Base-by-base conservation (phyloP, 257 asterid species). In the Solanum lycopersicoides region DNA sequence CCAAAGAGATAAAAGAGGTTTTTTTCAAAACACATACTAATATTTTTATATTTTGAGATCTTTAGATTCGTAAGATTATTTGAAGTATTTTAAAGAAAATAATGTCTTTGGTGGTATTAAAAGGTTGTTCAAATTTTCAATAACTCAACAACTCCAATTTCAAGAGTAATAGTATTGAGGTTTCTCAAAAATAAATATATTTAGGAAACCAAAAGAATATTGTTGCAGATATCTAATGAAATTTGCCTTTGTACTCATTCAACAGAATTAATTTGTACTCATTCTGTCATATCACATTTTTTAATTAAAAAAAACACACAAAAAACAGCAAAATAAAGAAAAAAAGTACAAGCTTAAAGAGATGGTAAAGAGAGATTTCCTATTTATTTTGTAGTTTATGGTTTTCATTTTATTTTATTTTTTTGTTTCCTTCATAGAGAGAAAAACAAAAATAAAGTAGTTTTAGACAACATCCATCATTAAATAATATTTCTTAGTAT, bases 131-230 rank as follows among this genome's bases (percentile, higher is more conserved):
- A 4, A 66, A 66, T 66, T 28, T 66, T 12, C 35, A 25, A 3
- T 12, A 13, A 68, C 37, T 66, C 21, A 66, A 66, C 72, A n/a
- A 1, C 37, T 28, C 20, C 74, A 66, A 66, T 66, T 30, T 66
- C 74, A n/a, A 68, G 39, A 68, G 14, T 30, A 37, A 37, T 28
- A 68, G 28, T 28, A 68, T 28, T 68, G 37, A 13, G 11, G 37
- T 68, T 28, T 5, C 2, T 63, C 7, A 10, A 63, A 63, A 63
- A 23, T 23, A 63, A 23, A 63, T 10, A 60, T 23, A 60, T 63
- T 39, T 41, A 12, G 83, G 59, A 76, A 76, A 76, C 83, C 83
- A 76, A 76, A 76, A 41, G 60, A 76, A 76, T 76, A 42, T 76
- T 76, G 59, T 42, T 76, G 83, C 83, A 76, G 59, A 76, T 3